Evolutionary conservation across 75 land plant species (phyloP), one percentile per base, ranked within the genome.

Genomic region (Gnetum montanum): DNA sequence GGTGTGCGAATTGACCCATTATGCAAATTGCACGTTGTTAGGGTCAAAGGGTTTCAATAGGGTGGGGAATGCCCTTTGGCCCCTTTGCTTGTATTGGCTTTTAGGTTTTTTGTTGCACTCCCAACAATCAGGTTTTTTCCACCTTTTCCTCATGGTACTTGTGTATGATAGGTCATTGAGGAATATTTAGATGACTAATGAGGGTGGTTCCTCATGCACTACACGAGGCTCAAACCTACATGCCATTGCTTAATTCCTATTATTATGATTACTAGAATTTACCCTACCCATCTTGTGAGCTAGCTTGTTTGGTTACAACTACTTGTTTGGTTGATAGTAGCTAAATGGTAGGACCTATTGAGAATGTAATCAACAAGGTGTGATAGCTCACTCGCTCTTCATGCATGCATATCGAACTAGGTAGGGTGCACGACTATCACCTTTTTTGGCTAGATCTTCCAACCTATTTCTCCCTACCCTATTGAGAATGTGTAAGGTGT

Each of bases 361-460:
- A n/a, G n/a, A n/a, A n/a, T n/a, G n/a, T n/a, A n/a, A n/a, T n/a
- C n/a, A n/a, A n/a, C n/a, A n/a, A n/a, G n/a, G n/a, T n/a, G n/a
- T n/a, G n/a, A n/a, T n/a, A n/a, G n/a, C n/a, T 36, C 12, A 8
- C 38, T 36, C 38, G 1, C 38, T 36, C 38, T 8, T 13, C 12
- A 36, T 13, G 38, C 7, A 36, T 1, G 38, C 7, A 8, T 13
- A 59, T 59, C 41, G 44, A 59, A 43, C 61, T 31, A 44, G 43
- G 61, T n/a, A 43, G 37, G 54, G 48, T 64, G 55, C 19, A 54
- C 36, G 33, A 49, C 50, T 64, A 64, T 64, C 58, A 54, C 59
- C 67, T 55, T 61, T 26, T 61, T 64, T 54, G 67, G 58, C 53
- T 31, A 46, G 59, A 65, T 65, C 68, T 57, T 65, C 59, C 52